Conservation (phyloP, 257 asterid genomes). For the Ballota nigra region DNA sequence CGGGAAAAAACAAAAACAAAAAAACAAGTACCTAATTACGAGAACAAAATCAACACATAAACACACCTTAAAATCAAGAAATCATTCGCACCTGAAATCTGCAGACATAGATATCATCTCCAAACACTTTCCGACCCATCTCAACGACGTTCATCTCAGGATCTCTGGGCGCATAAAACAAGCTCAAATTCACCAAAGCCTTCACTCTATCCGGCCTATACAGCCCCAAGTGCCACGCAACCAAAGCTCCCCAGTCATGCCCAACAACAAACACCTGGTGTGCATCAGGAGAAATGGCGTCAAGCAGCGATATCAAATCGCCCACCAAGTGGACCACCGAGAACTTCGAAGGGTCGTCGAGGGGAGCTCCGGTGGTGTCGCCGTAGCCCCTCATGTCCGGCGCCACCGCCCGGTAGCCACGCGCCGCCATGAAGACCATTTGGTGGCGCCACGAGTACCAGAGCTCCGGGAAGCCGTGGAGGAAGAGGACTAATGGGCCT, state of each 20-base stretch:
- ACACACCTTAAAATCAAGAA: not conserved
- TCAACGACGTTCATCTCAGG: constrained; percentile 32
- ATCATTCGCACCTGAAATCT: constrained; percentile 58
- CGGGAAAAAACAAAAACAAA: no score
- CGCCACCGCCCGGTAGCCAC: constrained; percentile 67
- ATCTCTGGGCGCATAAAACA: constrained; percentile 41
- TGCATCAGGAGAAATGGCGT: constrained; percentile 42
- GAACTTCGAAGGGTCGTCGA: constrained; percentile 57
- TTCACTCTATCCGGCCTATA: constrained; percentile 66
- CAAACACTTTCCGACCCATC: constrained; percentile 31
- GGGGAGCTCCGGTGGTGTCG: constrained; percentile 68
- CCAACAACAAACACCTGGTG: constrained; percentile 77
- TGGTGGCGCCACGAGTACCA: constrained; percentile 98
- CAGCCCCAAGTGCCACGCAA: constrained; percentile 67
- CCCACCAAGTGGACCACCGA: constrained; percentile 54
- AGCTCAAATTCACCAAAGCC: constrained; percentile 58
- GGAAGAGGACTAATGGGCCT: constrained; percentile 74
- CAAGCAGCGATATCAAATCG: constrained; percentile 56
- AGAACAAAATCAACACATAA: not conserved
- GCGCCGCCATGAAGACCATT: constrained; percentile 60
- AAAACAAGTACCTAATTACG: no score
- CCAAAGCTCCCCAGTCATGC: constrained; percentile 79
- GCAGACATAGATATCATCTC: constrained; percentile 63
- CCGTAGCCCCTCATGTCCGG: constrained; percentile 83
- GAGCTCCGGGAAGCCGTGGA: constrained; percentile 86